Evolutionary conservation across 352 stramenopile genomes (phyloP), one percentile per base, ranked within the genome.

Genomic region (Phytophthora gonapodyides): DNA sequence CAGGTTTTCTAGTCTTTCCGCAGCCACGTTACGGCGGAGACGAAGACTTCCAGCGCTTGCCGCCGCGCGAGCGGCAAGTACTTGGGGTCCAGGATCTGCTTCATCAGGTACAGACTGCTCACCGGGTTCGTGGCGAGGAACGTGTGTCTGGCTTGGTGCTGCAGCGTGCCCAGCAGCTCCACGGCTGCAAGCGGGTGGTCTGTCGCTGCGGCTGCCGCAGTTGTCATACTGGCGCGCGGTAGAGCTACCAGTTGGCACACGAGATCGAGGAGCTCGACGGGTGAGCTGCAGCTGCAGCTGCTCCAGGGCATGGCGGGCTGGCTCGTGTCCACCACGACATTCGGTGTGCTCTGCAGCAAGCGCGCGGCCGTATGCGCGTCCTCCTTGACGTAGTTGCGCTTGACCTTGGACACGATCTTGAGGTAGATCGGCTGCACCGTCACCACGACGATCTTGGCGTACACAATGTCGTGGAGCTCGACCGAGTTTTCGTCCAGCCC

Each of bases 341-440:
- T 27, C 38, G 49, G 36, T 4, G 66, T 71, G 34, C 42, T 43
- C 13, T 67, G 54, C 36, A 60, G 41, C 40, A 74, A 24, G 36
- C 58, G 48, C 50, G 67, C 59, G 51, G 47, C 61, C 51, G 63
- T 52, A 27, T 61, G 38, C 1, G 60, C 48, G 12, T 84, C 73
- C 36, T 84, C 61, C 11, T 33, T 50, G 9, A 61, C 46, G 31
- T 62, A 73, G 10, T 73, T 61, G 19, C 69, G 67, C 40, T 82
- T 79, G 33, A 75, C 62, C 17, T 81, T 80, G 5, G 71, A 60
- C 7, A 75, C 35, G 8, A 82, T 38, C 44, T 73, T 73, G 36
- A 65, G 54, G 44, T 69, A 79, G 30, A 84, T 61, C 4, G 76
- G 76, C 55, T 84, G 73, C 33, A 72, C 65, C 3, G 65, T 65